Percentiles rank a stretch among this genome's conserved stretches.
Conservation (phyloP, 2,329 filamentous ascomycete species). For the Malbranchea zuffiana region DNA sequence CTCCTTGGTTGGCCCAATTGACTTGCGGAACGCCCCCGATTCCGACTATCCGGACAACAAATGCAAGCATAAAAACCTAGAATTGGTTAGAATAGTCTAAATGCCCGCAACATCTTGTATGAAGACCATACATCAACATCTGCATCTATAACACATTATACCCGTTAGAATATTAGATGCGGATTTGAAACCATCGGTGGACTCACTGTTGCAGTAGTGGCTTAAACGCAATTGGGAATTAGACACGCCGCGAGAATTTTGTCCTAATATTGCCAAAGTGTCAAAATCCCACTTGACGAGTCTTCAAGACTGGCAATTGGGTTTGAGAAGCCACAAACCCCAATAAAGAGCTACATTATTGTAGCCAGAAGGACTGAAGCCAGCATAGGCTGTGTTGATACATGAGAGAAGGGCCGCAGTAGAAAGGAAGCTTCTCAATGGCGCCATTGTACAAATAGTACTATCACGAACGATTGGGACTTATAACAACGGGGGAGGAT, state of each 20-base stretch:
- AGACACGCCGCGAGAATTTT: not conserved
- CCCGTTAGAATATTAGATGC: no score
- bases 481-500: no score
- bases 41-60: not conserved
- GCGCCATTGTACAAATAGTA: no score
- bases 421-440: slow-evolving; percentile 18
- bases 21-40: not conserved
- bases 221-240: not conserved
- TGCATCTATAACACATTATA: not conserved
- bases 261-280: not conserved
- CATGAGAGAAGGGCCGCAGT: slow-evolving; percentile 22
- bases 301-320: not conserved
- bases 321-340: not conserved
- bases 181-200: not conserved
- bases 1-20: not conserved
- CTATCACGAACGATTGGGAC: no score
- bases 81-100: not conserved
- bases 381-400: slow-evolving; percentile 17
- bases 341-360: not conserved
- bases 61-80: not conserved
- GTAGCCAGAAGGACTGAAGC: not conserved
- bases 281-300: not conserved
- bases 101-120: not conserved
- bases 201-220: not conserved
- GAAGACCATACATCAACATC: not conserved